phyloP scores from a whole-genome alignment of 164 flowering plant genomes.

The Liquidambar formosana region DNA sequence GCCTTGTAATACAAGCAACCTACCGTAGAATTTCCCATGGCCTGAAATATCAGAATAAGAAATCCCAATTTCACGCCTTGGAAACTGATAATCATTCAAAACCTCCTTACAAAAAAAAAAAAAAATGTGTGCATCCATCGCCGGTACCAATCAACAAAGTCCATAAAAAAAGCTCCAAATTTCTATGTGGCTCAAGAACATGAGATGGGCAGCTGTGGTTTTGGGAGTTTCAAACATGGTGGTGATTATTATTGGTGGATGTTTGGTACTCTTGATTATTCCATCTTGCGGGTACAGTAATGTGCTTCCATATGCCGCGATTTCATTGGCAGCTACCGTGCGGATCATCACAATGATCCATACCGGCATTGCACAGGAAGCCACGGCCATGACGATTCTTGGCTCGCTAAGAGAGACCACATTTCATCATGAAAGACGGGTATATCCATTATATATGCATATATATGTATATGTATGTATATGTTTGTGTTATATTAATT shows the following conservation, averaged over 20 bases:
- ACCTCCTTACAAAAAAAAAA: too few relatives aligned
- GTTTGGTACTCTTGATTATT: conserved; percentile 16
- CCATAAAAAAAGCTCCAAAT: too few relatives aligned
- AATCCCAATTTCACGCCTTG: not conserved
- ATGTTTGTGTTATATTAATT: too few relatives aligned
- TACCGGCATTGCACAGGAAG: conserved; percentile 57
- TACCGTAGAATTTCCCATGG: not conserved
- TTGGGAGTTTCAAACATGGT: conserved; percentile 38
- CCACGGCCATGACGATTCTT: conserved; percentile 49
- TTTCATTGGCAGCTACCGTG: conserved; percentile 30
- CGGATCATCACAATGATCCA: conserved; percentile 47
- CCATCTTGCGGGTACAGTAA: conserved; percentile 25
- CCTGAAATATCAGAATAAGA: not conserved
- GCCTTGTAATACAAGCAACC: not conserved
- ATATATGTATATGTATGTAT: too few relatives aligned
- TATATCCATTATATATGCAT: conserved; percentile 8
- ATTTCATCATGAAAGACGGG: conserved; percentile 63
- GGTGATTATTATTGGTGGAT: conserved; percentile 35
- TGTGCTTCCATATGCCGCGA: conserved; percentile 26
- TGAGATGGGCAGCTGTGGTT: conserved; percentile 38
- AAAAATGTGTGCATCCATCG: too few relatives aligned
- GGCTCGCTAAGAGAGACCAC: conserved; percentile 27
- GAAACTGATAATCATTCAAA: not conserved
- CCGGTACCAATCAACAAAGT: too few relatives aligned
- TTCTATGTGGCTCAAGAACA: conserved; percentile 28